These are phyloP conservation scores for Puccinia polysora DNA, from an alignment of 1,284 basidiomycete species.

Conservation along the genomic window DNA sequence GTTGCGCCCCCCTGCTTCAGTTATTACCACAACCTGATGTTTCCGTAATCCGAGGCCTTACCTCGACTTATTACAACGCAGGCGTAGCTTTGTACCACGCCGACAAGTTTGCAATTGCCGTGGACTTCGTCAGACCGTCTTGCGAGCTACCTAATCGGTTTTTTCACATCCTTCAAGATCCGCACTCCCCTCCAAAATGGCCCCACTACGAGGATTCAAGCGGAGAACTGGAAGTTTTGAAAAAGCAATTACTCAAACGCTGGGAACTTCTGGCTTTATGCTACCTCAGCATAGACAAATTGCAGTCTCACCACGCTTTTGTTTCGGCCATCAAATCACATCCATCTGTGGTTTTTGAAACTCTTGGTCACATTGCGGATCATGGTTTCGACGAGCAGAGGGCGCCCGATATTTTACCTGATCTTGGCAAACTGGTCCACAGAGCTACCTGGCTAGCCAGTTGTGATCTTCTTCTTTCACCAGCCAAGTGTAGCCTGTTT, in stretches of 20 bases:
- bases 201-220: conserved; percentile 20
- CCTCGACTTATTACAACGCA: conserved; percentile 37
- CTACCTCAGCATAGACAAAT: conserved; percentile 28
- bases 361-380: conserved; percentile 24
- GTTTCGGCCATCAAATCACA: conserved; percentile 23
- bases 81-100: conserved; percentile 41
- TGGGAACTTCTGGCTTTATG: conserved; percentile 43
- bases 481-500: conserved; percentile 30
- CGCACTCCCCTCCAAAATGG: background rate
- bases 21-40: conserved; percentile 28
- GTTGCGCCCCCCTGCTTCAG: conserved; percentile 24
- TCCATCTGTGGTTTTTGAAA: background rate
- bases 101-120: conserved; percentile 29
- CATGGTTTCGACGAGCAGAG: background rate
- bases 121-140: conserved; percentile 28
- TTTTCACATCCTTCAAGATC: conserved; percentile 11
- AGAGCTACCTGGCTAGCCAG: conserved; percentile 36
- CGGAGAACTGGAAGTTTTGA: conserved; percentile 25
- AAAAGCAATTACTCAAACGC: conserved; percentile 25
- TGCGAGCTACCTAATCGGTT: conserved; percentile 34
- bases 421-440: conserved; percentile 36
- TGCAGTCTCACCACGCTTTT: conserved; percentile 23
- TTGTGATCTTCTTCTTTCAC: conserved; percentile 35
- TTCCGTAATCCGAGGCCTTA: conserved; percentile 38
- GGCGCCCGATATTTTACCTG: conserved; percentile 4